Percentiles rank a stretch among this genome's conserved stretches.
Conservation (phyloP, 805 yeast genomes). For the Hagleromyces aurorensis region DNA sequence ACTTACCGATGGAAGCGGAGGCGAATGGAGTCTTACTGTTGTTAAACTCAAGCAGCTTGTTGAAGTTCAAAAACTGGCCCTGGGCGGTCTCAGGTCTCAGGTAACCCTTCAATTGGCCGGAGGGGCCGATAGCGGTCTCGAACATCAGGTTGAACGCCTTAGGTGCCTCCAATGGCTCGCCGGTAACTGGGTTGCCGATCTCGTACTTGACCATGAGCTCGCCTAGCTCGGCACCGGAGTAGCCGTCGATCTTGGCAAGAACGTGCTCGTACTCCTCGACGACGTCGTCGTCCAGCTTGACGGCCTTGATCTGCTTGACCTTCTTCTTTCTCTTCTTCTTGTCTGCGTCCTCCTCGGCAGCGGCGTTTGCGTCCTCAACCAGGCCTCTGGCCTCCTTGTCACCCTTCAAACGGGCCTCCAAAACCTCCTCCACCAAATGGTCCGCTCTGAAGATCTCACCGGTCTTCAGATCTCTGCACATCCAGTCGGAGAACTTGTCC, state of each 20-base stretch:
- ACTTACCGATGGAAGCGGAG: conserved; percentile 97
- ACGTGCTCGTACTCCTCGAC: conserved; percentile 77
- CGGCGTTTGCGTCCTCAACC: conserved; percentile 42
- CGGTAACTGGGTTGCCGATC: conserved; percentile 88
- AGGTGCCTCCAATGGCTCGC: conserved; percentile 81
- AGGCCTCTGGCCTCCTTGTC: conserved; percentile 94
- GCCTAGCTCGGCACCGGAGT: conserved; percentile 86
- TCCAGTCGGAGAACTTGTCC: conserved; percentile 98
- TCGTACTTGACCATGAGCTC: conserved; percentile 73
- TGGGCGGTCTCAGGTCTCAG: conserved; percentile 99
- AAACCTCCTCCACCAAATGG: conserved; percentile 94
- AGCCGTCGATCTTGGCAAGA: conserved; percentile 93
- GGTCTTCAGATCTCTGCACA: conserved; percentile 91
- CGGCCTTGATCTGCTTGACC: conserved; percentile 88
- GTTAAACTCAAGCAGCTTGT: conserved; percentile 88
- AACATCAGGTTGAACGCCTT: conserved; percentile 96
- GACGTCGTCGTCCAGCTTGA: conserved; percentile 74
- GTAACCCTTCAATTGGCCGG: conserved; percentile 92
- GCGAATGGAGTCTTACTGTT: conserved; percentile 98
- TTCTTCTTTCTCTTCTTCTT: conserved; percentile 92
- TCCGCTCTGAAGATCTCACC: conserved; percentile 99
- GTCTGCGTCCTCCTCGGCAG: conserved; percentile 63
- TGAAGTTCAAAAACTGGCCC: conserved; percentile 96
- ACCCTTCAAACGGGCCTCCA: conserved; percentile 94
- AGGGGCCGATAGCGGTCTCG: conserved; percentile 98